Percentiles rank a stretch among this genome's conserved stretches.
Evolutionary conservation across 371 early-diverging fungal genomes (phyloP).

Genomic region (Neoconidiobolus thromboides): DNA sequence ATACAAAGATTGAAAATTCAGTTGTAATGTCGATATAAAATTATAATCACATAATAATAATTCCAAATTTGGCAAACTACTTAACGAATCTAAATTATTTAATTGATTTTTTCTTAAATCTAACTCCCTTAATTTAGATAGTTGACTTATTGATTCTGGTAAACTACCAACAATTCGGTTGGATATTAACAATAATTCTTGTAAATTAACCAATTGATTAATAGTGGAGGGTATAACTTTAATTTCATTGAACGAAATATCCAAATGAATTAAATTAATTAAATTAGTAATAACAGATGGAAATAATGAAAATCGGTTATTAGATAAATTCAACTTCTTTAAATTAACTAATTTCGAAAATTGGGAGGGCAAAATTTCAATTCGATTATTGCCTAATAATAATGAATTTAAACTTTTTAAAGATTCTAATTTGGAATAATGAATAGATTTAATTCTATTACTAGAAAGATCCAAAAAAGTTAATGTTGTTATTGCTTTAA

Average conservation of each 20-base stretch:
- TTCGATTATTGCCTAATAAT: slow-evolving; percentile 46
- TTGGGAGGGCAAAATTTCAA: slow-evolving; percentile 34
- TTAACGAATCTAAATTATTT: slow-evolving; percentile 34
- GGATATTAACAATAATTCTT: slow-evolving; percentile 43
- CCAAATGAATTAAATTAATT: slow-evolving; percentile 37
- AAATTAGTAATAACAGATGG: slow-evolving; percentile 43
- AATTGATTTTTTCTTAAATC: slow-evolving; percentile 56
- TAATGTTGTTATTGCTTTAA: slow-evolving; percentile 30
- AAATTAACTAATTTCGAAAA: slow-evolving; percentile 33
- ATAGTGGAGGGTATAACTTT: slow-evolving; percentile 49
- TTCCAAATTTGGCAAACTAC: slow-evolving; percentile 34
- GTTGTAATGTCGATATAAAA: slow-evolving; percentile 20
- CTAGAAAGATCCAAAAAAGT: slow-evolving; percentile 51
- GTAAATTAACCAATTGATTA: slow-evolving; percentile 36
- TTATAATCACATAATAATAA: slow-evolving; percentile 49
- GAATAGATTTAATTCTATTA: slow-evolving; percentile 44
- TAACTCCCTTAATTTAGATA: slow-evolving; percentile 44
- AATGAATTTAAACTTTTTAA: slow-evolving; percentile 32
- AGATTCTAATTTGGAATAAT: slow-evolving; percentile 30
- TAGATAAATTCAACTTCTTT: slow-evolving; percentile 44
- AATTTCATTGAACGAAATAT: slow-evolving; percentile 71
- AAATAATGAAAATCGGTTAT: slow-evolving; percentile 53
- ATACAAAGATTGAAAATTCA: slow-evolving; percentile 18
- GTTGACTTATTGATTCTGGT: slow-evolving; percentile 34
- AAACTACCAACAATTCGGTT: slow-evolving; percentile 50